A percentile compares a stretch with the other conserved stretches of the same genome.
phyloP scores from a whole-genome alignment of 202 grass and related monocot genomes.

The Brachypodium distachyon region DNA sequence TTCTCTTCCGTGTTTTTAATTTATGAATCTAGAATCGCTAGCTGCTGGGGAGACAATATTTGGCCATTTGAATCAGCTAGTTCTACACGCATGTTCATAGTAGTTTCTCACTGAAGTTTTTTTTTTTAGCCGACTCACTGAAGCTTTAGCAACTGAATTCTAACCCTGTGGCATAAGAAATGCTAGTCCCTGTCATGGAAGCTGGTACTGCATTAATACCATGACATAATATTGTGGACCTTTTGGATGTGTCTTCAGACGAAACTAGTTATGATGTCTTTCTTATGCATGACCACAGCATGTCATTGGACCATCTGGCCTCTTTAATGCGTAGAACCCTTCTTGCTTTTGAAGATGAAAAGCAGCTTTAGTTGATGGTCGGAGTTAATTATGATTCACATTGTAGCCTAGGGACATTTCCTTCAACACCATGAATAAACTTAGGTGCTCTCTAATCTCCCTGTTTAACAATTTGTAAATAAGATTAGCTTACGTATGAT shows the following conservation, averaged over 20 bases:
- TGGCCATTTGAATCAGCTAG: too few relatives aligned
- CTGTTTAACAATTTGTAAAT: neutral
- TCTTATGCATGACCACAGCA: neutral
- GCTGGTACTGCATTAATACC: neutral
- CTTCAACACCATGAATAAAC: neutral
- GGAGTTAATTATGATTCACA: slow-evolving; percentile 13
- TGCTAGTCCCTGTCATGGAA: neutral
- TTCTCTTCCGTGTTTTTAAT: neutral
- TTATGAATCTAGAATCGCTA: neutral
- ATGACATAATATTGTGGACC: neutral
- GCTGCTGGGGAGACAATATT: neutral
- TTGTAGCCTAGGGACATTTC: neutral
- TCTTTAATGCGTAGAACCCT: slow-evolving; percentile 20
- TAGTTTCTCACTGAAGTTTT: too few relatives aligned
- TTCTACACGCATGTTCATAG: too few relatives aligned
- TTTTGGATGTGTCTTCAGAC: neutral
- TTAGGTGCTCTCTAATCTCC: neutral
- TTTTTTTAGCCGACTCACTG: too few relatives aligned
- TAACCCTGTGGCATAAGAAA: slow-evolving; percentile 21
- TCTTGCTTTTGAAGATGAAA: slow-evolving; percentile 26
- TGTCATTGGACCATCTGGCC: slow-evolving; percentile 23
- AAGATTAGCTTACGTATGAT: neutral
- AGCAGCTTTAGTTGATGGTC: slow-evolving; percentile 4
- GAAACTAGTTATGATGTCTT: slow-evolving; percentile 4
- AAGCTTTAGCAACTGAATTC: too few relatives aligned